Evolutionary conservation across 805 yeast species (phyloP).

Genomic region (Candida insectorum): DNA sequence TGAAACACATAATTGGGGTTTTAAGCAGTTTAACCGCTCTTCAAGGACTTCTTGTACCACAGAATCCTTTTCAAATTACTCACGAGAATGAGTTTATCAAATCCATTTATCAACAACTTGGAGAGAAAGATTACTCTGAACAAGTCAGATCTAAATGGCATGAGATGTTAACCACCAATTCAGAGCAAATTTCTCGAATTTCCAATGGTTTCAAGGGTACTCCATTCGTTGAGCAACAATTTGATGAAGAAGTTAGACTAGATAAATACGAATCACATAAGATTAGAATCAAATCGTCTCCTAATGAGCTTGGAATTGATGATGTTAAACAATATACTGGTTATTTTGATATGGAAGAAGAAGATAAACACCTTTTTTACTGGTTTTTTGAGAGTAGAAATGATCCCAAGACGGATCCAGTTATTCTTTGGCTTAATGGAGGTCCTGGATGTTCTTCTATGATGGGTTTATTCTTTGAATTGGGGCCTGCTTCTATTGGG

Average conservation of each 20-base stretch:
- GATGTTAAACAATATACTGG: conserved; percentile 76
- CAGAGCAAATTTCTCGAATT: no score
- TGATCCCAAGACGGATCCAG: conserved; percentile 24
- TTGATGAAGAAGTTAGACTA: background rate
- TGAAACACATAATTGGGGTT: no score
- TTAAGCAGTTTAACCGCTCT: no score
- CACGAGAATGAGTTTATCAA: no score
- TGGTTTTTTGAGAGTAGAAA: conserved; percentile 27
- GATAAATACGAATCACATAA: conserved; percentile 30
- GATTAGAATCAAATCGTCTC: conserved; percentile 56
- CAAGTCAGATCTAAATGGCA: no score
- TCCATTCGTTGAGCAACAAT: background rate
- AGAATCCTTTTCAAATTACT: no score
- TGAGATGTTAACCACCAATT: no score
- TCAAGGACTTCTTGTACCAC: no score
- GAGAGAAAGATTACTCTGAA: no score
- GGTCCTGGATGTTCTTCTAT: conserved; percentile 27
- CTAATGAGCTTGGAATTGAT: conserved; percentile 69
- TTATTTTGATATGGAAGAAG: conserved; percentile 70
- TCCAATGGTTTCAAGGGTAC: no score
- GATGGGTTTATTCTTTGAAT: conserved; percentile 23
- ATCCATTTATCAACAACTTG: no score
- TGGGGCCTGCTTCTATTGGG: conserved; percentile 22
- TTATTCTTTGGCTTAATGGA: conserved; percentile 26
- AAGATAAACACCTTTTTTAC: conserved; percentile 43